phyloP scores from a whole-genome alignment of 768 basidiomycete species.

The Pholiota molesta region DNA sequence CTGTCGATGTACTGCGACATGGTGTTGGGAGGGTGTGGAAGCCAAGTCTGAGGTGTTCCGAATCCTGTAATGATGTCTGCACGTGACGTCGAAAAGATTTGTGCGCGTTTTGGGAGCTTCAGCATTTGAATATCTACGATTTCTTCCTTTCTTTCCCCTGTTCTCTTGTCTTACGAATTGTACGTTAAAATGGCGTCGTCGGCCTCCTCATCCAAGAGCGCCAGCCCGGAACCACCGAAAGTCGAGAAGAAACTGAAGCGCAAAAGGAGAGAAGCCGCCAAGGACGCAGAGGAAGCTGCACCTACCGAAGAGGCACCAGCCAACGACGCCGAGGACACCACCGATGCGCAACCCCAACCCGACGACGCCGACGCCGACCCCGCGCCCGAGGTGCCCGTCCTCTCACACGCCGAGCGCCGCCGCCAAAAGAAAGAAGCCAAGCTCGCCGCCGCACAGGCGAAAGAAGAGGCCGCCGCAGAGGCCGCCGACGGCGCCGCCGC shows the following conservation, averaged over 20 bases:
- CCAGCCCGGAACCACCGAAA: neutral
- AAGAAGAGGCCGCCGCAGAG: neutral
- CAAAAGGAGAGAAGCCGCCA: conserved; percentile 25
- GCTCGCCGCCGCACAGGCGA: conserved; percentile 26
- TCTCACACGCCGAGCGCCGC: conserved; percentile 78
- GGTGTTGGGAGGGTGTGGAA: neutral
- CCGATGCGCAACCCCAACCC: neutral
- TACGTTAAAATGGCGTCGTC: neutral
- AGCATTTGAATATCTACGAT: neutral
- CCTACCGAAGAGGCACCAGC: conserved; percentile 10
- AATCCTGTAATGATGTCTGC: neutral
- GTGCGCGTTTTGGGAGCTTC: neutral
- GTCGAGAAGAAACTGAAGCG: conserved; percentile 24
- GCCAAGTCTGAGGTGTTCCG: no score
- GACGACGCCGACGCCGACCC: conserved; percentile 8
- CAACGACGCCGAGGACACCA: conserved; percentile 4
- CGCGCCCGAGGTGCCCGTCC: conserved; percentile 46
- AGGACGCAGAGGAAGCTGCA: conserved; percentile 21
- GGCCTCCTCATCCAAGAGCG: conserved; percentile 4
- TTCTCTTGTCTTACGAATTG: neutral
- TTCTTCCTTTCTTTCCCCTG: neutral
- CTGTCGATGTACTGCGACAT: conserved; percentile 47
- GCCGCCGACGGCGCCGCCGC: conserved; percentile 23
- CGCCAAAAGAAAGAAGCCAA: conserved; percentile 56
- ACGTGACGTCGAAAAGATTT: conserved; percentile 12